Percentiles rank a stretch among this genome's conserved stretches.
Conservation (phyloP, 169 alveolate genomes). For the Plasmodium vivax region DNA sequence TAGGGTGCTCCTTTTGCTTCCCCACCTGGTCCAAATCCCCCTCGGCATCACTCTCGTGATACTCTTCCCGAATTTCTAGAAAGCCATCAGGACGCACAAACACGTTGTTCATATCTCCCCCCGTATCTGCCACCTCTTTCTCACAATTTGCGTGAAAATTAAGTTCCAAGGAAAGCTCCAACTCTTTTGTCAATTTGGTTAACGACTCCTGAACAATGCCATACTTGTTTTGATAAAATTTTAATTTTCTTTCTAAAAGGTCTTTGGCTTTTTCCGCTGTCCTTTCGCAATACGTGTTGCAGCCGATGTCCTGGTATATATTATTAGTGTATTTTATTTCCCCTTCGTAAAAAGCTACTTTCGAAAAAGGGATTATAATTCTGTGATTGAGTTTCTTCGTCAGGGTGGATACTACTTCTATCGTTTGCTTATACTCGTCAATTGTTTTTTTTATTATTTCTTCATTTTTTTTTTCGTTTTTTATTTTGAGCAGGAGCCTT, state of each 20-base stretch:
- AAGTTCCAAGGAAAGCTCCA: constrained; percentile 51
- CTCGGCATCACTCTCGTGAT: constrained; percentile 47
- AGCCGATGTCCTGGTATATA: constrained; percentile 42
- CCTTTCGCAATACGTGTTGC: constrained; percentile 63
- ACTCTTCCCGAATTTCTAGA: constrained; percentile 51
- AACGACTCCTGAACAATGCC: constrained; percentile 6
- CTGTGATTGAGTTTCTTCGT: constrained; percentile 40
- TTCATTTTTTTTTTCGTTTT: constrained; percentile 49
- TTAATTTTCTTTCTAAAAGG: constrained; percentile 12
- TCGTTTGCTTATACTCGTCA: constrained; percentile 42
- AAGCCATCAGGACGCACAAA: constrained; percentile 59
- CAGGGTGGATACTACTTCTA: neutral
- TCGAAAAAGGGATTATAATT: constrained; percentile 50
- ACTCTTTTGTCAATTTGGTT: constrained; percentile 38
- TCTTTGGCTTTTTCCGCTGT: constrained; percentile 43
- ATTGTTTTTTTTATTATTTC: constrained; percentile 41
- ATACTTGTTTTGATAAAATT: constrained; percentile 25
- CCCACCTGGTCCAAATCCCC: neutral
- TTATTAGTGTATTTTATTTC: constrained; percentile 60
- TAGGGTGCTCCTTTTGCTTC: neutral
- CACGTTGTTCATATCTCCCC: neutral
- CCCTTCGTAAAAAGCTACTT: constrained; percentile 61
- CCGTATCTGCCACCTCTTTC: neutral
- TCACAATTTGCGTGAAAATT: neutral
- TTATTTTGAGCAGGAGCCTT: constrained; percentile 29